Conservation (phyloP, 805 yeast genomes). For the Metschnikowia chrysomelidarum region DNA sequence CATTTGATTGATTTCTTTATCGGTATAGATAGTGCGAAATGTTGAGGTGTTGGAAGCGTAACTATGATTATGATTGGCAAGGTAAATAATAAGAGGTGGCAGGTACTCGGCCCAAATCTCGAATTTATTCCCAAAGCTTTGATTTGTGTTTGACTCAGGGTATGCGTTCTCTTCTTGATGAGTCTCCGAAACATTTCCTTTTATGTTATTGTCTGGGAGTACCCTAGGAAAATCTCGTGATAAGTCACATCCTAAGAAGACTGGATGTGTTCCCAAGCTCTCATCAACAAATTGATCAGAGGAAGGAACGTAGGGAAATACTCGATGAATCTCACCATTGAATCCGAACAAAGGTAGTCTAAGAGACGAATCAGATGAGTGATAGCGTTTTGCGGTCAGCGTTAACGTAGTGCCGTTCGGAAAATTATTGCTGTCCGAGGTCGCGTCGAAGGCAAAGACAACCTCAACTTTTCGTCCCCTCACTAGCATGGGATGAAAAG, state of each 20-base stretch:
- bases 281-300: conserved; percentile 21
- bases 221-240: conserved; percentile 26
- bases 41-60: conserved; percentile 56
- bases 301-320: conserved; percentile 39
- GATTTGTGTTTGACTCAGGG: conserved; percentile 11
- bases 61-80: conserved; percentile 43
- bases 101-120: conserved; percentile 22
- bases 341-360: conserved; percentile 8
- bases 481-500: conserved; percentile 44
- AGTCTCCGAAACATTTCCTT: not conserved
- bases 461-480: conserved; percentile 36
- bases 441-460: conserved; percentile 41
- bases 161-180: not conserved
- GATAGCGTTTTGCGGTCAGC: conserved; percentile 36
- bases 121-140: not conserved
- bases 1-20: conserved; percentile 44
- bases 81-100: conserved; percentile 56
- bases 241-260: conserved; percentile 45
- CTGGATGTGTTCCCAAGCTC: conserved; percentile 26
- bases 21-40: conserved; percentile 50
- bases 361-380: conserved; percentile 14
- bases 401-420: conserved; percentile 59
- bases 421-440: conserved; percentile 52
- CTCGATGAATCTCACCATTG: not conserved
- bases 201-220: not conserved